Percentiles rank a stretch among this genome's conserved stretches.
Evolutionary conservation across 2,329 filamentous ascomycete species (phyloP).

Genomic region (Ophiostoma fasciatum): DNA sequence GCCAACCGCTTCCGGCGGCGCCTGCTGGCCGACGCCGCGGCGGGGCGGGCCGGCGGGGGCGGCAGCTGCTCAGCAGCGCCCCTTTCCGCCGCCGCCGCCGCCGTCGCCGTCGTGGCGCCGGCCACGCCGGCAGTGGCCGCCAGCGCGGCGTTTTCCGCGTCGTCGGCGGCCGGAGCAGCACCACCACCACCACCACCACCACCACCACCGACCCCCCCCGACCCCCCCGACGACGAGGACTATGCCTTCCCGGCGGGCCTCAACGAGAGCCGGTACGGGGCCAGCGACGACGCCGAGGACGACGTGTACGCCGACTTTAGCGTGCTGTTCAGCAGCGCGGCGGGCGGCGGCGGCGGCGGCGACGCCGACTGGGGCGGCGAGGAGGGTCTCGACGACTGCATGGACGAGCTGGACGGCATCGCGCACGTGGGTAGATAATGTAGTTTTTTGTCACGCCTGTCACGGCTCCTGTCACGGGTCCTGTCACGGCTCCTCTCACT

Average conservation of each 20-base stretch:
- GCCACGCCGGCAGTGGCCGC: neutral
- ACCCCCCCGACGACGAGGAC: conserved; percentile 26
- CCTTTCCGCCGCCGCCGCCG: no score
- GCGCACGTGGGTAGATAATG: conserved; percentile 20
- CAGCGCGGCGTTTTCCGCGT: neutral
- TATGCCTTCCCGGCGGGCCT: no score
- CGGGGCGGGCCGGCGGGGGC: conserved; percentile 10
- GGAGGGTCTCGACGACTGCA: conserved; percentile 34
- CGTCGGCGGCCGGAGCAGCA: neutral
- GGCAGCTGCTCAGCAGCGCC: conserved; percentile 7
- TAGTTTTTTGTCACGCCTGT: no score
- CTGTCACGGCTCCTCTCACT: no score
- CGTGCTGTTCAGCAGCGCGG: conserved; percentile 31
- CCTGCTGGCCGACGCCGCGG: conserved; percentile 23
- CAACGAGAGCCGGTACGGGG: conserved; percentile 18
- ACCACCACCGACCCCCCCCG: conserved; percentile 27
- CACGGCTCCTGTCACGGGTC: no score
- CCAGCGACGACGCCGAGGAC: conserved; percentile 27
- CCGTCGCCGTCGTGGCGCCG: no score
- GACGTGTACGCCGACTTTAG: conserved; percentile 42
- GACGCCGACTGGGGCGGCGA: conserved; percentile 17
- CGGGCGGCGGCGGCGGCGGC: conserved; percentile 12
- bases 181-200: conserved; percentile 1
- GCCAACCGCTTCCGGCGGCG: conserved; percentile 44
- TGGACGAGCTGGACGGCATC: conserved; percentile 41